A percentile compares a stretch with the other conserved stretches of the same genome.
Evolutionary conservation across 805 yeast species (phyloP).

Genomic region (Ogataea pignaliae): DNA sequence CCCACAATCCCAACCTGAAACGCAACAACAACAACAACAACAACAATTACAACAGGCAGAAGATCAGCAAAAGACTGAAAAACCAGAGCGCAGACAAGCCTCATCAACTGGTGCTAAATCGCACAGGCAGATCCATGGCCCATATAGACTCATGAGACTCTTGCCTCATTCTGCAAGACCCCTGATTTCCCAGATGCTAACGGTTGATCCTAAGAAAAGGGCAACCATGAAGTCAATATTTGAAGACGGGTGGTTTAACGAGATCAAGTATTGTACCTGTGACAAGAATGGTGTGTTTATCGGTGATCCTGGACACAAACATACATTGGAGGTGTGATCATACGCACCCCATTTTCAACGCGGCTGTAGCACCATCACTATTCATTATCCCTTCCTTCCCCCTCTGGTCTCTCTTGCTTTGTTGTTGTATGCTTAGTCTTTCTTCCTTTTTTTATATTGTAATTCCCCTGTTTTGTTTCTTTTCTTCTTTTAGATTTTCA

Average conservation of each 20-base stretch:
- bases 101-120: constrained; percentile 25
- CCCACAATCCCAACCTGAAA: neutral
- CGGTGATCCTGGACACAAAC: constrained; percentile 46
- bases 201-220: constrained; percentile 55
- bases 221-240: constrained; percentile 65
- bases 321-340: constrained; percentile 35
- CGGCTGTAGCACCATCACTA: too few species aligned
- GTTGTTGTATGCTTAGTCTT: neutral
- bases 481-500: neutral
- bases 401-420: neutral
- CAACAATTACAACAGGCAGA: constrained; percentile 7
- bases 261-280: constrained; percentile 58
- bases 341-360: neutral
- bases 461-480: neutral
- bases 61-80: constrained; percentile 10
- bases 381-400: too few species aligned
- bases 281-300: constrained; percentile 36
- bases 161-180: constrained; percentile 84
- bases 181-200: constrained; percentile 59
- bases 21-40: constrained; percentile 3
- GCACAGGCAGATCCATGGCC: constrained; percentile 68
- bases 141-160: constrained; percentile 74
- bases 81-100: constrained; percentile 33
- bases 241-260: constrained; percentile 66
- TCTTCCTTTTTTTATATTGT: too few species aligned